These are phyloP conservation scores for Trichophyton equinum DNA, from an alignment of 2,329 filamentous ascomycete species.

Conservation along the genomic window DNA sequence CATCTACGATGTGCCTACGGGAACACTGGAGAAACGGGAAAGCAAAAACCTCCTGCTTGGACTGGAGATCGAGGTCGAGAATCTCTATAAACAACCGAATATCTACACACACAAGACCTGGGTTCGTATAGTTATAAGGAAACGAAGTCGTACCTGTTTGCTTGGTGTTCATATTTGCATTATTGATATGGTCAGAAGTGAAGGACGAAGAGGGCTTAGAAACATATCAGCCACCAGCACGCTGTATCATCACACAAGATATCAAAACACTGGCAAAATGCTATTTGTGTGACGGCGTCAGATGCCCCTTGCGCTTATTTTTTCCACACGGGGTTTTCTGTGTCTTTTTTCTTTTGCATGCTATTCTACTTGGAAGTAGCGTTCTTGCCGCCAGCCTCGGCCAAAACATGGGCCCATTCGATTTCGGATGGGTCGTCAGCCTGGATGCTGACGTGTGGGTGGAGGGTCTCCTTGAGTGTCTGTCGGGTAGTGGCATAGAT, in stretches of 20 bases:
- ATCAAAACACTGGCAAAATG: slow-evolving; percentile 4
- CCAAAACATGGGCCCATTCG: slow-evolving; percentile 30
- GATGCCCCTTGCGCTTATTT: background rate
- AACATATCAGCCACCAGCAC: slow-evolving; percentile 1
- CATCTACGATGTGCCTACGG: too few species aligned
- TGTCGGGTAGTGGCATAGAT: slow-evolving; percentile 40
- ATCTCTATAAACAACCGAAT: background rate
- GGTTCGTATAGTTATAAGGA: background rate
- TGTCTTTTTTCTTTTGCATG: background rate
- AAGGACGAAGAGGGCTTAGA: background rate
- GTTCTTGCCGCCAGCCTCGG: slow-evolving; percentile 31
- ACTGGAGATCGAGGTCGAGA: background rate
- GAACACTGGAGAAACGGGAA: background rate
- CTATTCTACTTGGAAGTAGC: slow-evolving; percentile 18
- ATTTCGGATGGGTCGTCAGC: slow-evolving; percentile 32
- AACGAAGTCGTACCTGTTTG: background rate
- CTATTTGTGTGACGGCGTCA: slow-evolving; percentile 2
- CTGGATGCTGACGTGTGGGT: slow-evolving; percentile 30
- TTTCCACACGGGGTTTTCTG: too few species aligned
- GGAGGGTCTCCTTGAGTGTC: slow-evolving; percentile 37
- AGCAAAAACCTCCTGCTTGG: background rate
- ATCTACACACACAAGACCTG: background rate
- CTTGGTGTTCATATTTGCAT: background rate
- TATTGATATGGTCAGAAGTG: slow-evolving; percentile 2
- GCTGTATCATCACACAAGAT: slow-evolving; percentile 2